Conservation (phyloP, 345 rosid species). For the Litchi chinensis region DNA sequence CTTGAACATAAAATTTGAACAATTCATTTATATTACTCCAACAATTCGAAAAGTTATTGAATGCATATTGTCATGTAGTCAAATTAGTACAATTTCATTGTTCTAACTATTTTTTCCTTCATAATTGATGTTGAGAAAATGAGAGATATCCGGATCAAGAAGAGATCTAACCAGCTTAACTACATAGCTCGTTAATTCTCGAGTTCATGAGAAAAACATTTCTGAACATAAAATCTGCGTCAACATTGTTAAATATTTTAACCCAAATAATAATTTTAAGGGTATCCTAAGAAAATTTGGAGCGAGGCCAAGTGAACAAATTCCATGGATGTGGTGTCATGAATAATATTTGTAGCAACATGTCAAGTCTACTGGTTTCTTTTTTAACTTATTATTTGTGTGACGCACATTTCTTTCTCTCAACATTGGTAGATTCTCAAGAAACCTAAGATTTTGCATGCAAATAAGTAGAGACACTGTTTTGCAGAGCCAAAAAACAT, state of each 20-base stretch:
- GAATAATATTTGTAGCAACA: not conserved
- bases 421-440: not conserved
- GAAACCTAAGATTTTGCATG: constrained; percentile 5
- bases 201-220: too few species aligned
- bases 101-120: too few species aligned
- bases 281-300: not conserved
- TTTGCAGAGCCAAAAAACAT: not conserved
- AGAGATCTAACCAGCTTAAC: too few species aligned
- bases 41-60: too few species aligned
- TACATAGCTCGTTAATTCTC: too few species aligned
- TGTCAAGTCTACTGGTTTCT: not conserved
- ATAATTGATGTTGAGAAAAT: too few species aligned
- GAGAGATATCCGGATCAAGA: too few species aligned
- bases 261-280: not conserved
- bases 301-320: not conserved
- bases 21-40: too few species aligned
- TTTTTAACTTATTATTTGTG: not conserved
- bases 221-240: too few species aligned
- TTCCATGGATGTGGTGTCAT: not conserved
- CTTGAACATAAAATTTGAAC: not conserved
- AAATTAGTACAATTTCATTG: too few species aligned
- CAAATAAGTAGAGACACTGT: not conserved
- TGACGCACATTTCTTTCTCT: not conserved
- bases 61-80: too few species aligned
- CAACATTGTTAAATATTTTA: not conserved